Percentiles rank a stretch among this genome's conserved stretches.
phyloP scores from a whole-genome alignment of 108 stramenopile species.

The Skeletonema menzelii region DNA sequence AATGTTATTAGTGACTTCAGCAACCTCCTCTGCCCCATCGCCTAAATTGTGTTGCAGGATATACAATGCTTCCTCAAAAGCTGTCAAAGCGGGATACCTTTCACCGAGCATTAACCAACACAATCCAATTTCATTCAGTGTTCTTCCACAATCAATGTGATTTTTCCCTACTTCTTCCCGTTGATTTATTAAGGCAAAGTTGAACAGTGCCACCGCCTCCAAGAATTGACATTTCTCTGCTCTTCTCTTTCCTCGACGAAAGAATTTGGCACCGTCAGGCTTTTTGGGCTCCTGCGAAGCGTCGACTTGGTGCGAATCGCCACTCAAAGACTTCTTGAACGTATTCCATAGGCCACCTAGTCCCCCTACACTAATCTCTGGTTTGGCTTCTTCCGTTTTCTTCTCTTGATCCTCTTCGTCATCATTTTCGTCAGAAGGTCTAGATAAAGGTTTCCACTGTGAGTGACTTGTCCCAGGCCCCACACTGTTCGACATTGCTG shows the following conservation, averaged over 20 bases:
- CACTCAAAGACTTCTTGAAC: not conserved
- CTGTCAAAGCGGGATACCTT: conserved; percentile 17
- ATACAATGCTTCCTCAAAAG: conserved; percentile 21
- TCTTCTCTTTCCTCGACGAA: conserved; percentile 14
- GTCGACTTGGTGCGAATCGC: not conserved
- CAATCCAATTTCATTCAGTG: conserved; percentile 24
- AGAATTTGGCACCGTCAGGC: not conserved
- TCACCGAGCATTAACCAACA: conserved; percentile 28
- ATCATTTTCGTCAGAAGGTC: not conserved
- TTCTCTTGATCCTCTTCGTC: not conserved
- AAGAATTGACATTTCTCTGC: conserved; percentile 12
- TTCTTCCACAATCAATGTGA: conserved; percentile 22
- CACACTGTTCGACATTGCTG: not conserved
- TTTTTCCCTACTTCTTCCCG: conserved; percentile 22
- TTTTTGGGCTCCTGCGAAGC: not conserved
- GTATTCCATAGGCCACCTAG: not conserved
- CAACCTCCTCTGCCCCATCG: conserved; percentile 22
- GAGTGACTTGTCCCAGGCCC: not conserved
- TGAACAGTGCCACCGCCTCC: conserved; percentile 24
- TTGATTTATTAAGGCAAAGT: conserved; percentile 19
- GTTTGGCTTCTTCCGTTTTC: not conserved
- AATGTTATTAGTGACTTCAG: conserved; percentile 19
- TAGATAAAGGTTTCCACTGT: not conserved
- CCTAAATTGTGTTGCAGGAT: conserved; percentile 15
- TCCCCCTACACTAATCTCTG: not conserved